Percentiles rank a stretch among this genome's conserved stretches.
Evolutionary conservation across 2,329 filamentous ascomycete species (phyloP).

Genomic region (Aspergillus pseudonomiae): DNA sequence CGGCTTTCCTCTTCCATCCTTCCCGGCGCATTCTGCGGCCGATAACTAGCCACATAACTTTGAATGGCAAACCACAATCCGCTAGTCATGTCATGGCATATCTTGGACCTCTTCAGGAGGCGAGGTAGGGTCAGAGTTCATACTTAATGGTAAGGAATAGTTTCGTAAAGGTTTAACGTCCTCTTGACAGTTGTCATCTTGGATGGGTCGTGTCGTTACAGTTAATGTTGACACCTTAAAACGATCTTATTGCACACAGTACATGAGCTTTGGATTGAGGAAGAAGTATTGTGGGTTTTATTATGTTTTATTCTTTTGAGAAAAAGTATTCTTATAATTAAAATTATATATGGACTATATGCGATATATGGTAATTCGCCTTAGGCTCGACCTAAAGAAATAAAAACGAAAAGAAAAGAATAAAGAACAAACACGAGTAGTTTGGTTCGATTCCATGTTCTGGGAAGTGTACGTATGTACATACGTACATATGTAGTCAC

Average conservation of each 20-base stretch:
- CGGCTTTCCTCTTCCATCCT: slow-evolving; percentile 24
- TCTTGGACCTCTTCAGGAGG: not conserved
- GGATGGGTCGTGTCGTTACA: not conserved
- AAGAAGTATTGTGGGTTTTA: not conserved
- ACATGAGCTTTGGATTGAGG: not conserved
- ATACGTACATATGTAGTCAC: not conserved
- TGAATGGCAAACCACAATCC: not conserved
- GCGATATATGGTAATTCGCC: not conserved
- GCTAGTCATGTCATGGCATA: not conserved
- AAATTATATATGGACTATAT: not conserved
- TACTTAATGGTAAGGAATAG: not conserved
- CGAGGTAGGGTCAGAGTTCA: not conserved
- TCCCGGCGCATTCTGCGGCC: slow-evolving; percentile 9
- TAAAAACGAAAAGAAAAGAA: too few species aligned
- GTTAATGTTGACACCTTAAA: not conserved
- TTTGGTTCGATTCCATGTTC: not conserved
- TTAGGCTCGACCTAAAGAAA: not conserved
- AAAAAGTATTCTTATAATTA: not conserved
- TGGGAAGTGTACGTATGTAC: not conserved
- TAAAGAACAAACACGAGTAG: not conserved
- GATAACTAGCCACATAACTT: not conserved
- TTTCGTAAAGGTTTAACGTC: not conserved
- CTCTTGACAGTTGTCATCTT: not conserved
- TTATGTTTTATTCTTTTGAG: too few species aligned
- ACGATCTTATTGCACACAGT: not conserved